A percentile compares a stretch with the other conserved stretches of the same genome.
Evolutionary conservation across 495 filamentous ascomycete genomes (phyloP).

Genomic region (Niebla homalea): DNA sequence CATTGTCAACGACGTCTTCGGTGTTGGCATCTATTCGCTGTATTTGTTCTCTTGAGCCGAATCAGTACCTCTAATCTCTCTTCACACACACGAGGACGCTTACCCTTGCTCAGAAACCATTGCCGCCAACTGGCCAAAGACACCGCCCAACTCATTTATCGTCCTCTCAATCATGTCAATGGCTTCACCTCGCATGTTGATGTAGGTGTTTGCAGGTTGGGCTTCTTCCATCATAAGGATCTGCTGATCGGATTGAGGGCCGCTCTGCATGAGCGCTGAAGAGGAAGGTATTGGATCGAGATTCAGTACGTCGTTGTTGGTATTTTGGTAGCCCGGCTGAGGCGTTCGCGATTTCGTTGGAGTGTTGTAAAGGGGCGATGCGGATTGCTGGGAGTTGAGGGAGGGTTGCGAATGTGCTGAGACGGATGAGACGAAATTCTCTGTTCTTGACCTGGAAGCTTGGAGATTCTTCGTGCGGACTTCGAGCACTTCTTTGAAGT

Average conservation of each 20-base stretch:
- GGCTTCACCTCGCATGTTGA: conserved; percentile 84
- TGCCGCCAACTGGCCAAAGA: conserved; percentile 90
- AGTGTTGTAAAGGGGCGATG: conserved; percentile 77
- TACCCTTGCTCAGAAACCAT: conserved; percentile 97
- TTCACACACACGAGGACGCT: conserved; percentile 51
- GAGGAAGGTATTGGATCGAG: conserved; percentile 61
- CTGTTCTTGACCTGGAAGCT: conserved; percentile 77
- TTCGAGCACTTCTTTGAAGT: conserved; percentile 95
- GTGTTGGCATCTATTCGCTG: conserved; percentile 88
- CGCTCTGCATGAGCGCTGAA: conserved; percentile 33
- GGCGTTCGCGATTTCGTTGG: conserved; percentile 52
- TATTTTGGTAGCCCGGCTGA: conserved; percentile 37
- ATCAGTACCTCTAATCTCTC: not conserved
- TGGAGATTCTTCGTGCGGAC: conserved; percentile 98
- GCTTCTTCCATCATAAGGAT: conserved; percentile 91
- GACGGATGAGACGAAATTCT: conserved; percentile 89
- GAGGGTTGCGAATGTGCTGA: conserved; percentile 63
- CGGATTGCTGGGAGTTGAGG: conserved; percentile 40
- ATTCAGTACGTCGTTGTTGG: conserved; percentile 60
- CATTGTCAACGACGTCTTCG: conserved; percentile 91
- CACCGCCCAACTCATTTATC: conserved; percentile 84
- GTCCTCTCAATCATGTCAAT: conserved; percentile 96
- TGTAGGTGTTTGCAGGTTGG: conserved; percentile 71
- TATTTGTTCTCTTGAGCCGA: conserved; percentile 14
- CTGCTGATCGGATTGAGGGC: conserved; percentile 65